Conservation (phyloP, 2,329 filamentous ascomycete species). For the Colletotrichum eremochloae region DNA sequence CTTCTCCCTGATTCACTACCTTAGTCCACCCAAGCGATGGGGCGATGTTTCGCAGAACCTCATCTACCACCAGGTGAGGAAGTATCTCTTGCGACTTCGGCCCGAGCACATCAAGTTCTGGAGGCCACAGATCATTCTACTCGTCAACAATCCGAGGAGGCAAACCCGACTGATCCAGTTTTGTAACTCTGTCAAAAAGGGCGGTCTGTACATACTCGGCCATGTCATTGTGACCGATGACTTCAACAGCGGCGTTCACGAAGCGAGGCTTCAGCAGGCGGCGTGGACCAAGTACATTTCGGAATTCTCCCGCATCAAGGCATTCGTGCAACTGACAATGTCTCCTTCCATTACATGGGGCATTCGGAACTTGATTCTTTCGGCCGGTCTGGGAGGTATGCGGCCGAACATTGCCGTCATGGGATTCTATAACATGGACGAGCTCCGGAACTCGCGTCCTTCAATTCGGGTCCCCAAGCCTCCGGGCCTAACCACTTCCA, state of each 20-base stretch:
- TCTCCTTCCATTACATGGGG: conserved; percentile 89
- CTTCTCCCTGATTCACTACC: conserved; percentile 88
- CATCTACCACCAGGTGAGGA: conserved; percentile 88
- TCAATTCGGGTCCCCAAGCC: conserved; percentile 68
- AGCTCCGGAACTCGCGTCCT: conserved; percentile 73
- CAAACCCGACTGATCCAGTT: conserved; percentile 90
- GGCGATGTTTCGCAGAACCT: conserved; percentile 91
- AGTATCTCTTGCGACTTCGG: conserved; percentile 85
- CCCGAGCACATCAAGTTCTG: conserved; percentile 96
- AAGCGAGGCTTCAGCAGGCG: conserved; percentile 83
- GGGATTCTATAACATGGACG: conserved; percentile 84
- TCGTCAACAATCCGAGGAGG: conserved; percentile 85
- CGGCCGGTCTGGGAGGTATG: conserved; percentile 88
- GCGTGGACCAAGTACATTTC: conserved; percentile 88
- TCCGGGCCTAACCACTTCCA: conserved; percentile 53
- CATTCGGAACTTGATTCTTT: conserved; percentile 83
- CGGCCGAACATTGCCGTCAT: conserved; percentile 87
- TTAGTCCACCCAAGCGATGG: conserved; percentile 88
- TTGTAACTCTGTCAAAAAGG: conserved; percentile 92
- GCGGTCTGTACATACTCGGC: conserved; percentile 84
- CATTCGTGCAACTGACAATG: conserved; percentile 88
- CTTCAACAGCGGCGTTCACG: conserved; percentile 82
- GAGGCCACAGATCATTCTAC: conserved; percentile 87
- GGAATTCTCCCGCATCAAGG: conserved; percentile 87
- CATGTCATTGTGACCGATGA: conserved; percentile 90